Percentiles rank a stretch among this genome's conserved stretches.
Evolutionary conservation across 2,329 filamentous ascomycete species (phyloP).

Genomic region (Drechslerella dactyloides): DNA sequence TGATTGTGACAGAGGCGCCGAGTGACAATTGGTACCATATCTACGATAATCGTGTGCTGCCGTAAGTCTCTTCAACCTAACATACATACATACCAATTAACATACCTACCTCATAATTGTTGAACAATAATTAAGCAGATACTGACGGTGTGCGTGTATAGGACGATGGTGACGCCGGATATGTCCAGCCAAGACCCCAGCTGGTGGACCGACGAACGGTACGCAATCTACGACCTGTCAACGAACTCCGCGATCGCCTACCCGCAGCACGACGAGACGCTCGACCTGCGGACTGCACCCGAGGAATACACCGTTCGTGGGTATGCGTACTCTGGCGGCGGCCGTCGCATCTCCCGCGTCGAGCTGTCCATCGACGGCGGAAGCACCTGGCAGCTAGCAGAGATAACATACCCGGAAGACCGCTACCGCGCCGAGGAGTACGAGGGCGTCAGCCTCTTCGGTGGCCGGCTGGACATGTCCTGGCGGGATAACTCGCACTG

Average conservation of each 20-base stretch:
- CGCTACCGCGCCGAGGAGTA: constrained; percentile 72
- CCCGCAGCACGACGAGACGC: constrained; percentile 76
- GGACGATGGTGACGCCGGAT: constrained; percentile 81
- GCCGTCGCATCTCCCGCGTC: constrained; percentile 79
- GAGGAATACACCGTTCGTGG: constrained; percentile 57
- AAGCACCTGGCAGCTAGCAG: constrained; percentile 76
- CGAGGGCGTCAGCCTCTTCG: constrained; percentile 68
- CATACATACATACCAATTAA: no score
- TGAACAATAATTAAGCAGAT: no score
- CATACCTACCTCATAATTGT: no score
- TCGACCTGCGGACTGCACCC: constrained; percentile 57
- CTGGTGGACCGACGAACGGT: constrained; percentile 87
- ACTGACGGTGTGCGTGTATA: constrained; percentile 51
- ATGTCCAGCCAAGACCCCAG: constrained; percentile 62
- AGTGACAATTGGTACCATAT: constrained; percentile 97
- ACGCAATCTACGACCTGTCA: constrained; percentile 90
- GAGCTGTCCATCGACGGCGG: constrained; percentile 85
- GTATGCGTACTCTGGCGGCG: constrained; percentile 88
- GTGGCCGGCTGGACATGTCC: constrained; percentile 77
- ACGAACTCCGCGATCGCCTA: constrained; percentile 82
- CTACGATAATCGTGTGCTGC: constrained; percentile 88
- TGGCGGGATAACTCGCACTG: constrained; percentile 84
- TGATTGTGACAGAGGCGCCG: constrained; percentile 77
- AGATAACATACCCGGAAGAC: constrained; percentile 84
- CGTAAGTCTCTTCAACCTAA: constrained; percentile 59